These are phyloP conservation scores for Wallacemonas collosoma DNA, from an alignment of 208 protist species.

Conservation along the genomic window DNA sequence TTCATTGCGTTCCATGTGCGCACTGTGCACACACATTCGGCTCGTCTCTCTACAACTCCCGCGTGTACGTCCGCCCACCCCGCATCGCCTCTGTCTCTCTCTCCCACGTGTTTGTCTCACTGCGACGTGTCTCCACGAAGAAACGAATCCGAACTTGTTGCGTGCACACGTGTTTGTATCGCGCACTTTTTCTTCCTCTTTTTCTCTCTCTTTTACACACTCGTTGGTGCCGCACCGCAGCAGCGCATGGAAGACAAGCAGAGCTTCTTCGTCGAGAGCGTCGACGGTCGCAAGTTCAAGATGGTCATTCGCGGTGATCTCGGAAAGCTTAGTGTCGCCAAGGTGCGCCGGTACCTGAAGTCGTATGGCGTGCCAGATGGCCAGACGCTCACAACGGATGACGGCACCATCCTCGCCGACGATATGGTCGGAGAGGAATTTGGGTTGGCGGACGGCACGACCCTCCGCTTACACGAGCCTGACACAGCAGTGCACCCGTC, in stretches of 20 bases:
- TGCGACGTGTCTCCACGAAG: too few species aligned
- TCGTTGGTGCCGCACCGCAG: too few species aligned
- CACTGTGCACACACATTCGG: too few species aligned
- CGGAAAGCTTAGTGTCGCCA: constrained; percentile 69
- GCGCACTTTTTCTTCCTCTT: constrained; percentile 6
- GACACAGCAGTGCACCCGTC: background rate
- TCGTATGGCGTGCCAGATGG: constrained; percentile 65
- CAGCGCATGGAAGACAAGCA: constrained; percentile 49
- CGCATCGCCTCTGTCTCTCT: too few species aligned
- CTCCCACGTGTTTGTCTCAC: too few species aligned
- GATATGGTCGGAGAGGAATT: constrained; percentile 70
- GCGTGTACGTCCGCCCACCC: too few species aligned
- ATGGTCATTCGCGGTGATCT: constrained; percentile 86
- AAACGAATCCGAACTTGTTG: too few species aligned
- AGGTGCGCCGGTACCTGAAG: constrained; percentile 75
- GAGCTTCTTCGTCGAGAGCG: constrained; percentile 69
- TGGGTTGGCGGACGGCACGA: constrained; percentile 29
- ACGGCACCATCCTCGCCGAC: constrained; percentile 45
- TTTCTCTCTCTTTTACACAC: background rate
- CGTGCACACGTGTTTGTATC: too few species aligned
- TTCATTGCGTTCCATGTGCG: too few species aligned
- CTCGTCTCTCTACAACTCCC: too few species aligned
- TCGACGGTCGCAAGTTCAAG: constrained; percentile 82
- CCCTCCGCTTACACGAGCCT: constrained; percentile 3
- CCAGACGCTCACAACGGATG: constrained; percentile 42